Evolutionary conservation across 2,329 filamentous ascomycete genomes (phyloP).

Genomic region (Ascochyta rabiei): DNA sequence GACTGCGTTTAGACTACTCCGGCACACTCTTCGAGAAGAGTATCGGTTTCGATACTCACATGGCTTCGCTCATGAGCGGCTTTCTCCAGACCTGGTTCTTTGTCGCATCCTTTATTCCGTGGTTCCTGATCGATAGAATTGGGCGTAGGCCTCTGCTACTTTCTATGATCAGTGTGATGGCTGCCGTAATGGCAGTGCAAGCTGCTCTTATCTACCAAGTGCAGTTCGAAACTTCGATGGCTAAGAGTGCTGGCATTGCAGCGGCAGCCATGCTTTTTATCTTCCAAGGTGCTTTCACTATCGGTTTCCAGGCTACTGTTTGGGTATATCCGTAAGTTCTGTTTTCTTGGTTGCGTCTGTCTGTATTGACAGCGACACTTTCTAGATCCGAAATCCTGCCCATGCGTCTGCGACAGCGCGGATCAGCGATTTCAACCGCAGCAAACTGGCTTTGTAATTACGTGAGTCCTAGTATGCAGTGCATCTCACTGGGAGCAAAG

Average conservation of each 20-base stretch:
- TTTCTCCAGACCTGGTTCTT: slow-evolving; percentile 28
- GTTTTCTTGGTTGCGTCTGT: too few relatives aligned
- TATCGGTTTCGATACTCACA: slow-evolving; percentile 24
- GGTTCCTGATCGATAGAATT: slow-evolving; percentile 24
- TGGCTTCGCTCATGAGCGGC: slow-evolving; percentile 24
- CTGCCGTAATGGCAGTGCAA: slow-evolving; percentile 25
- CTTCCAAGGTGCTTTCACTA: slow-evolving; percentile 26
- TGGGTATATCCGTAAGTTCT: slow-evolving; percentile 10
- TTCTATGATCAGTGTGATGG: slow-evolving; percentile 27
- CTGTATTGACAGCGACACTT: too few relatives aligned
- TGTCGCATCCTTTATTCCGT: slow-evolving; percentile 25
- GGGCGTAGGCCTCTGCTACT: slow-evolving; percentile 22
- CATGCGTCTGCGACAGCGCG: slow-evolving; percentile 17
- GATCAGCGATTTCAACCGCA: slow-evolving; percentile 15
- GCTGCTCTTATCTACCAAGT: slow-evolving; percentile 27
- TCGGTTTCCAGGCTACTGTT: slow-evolving; percentile 26
- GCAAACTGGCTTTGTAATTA: slow-evolving; percentile 21
- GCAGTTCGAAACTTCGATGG: slow-evolving; percentile 19
- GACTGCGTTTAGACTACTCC: slow-evolving; percentile 15
- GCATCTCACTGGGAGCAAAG: neutral
- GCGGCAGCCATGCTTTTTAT: slow-evolving; percentile 26
- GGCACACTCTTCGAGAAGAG: slow-evolving; percentile 26
- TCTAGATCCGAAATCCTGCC: slow-evolving; percentile 13
- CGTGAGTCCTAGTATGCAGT: neutral
- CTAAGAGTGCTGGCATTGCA: slow-evolving; percentile 20